Percentiles rank a stretch among this genome's conserved stretches.
Conservation (phyloP, 257 asterid species). For the Rubia yunnanensis region DNA sequence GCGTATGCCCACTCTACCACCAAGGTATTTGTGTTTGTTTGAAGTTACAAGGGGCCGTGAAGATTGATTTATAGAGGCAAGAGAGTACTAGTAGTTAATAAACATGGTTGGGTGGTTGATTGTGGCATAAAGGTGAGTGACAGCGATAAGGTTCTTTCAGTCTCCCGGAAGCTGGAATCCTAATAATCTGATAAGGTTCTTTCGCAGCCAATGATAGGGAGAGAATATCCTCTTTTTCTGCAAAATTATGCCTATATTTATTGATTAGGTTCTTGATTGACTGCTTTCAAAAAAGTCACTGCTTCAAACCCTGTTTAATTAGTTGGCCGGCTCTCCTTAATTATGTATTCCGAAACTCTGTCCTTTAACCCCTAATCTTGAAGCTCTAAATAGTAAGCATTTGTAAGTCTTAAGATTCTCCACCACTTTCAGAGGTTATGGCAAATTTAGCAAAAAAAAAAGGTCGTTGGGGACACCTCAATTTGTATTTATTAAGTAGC, state of each 20-base stretch:
- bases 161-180: conserved; percentile 14
- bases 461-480: not conserved
- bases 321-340: not conserved
- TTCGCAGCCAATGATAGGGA: conserved; percentile 28
- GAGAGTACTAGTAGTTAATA: not conserved
- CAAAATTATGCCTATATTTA: conserved; percentile 6
- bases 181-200: conserved; percentile 32
- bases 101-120: not conserved
- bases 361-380: not conserved
- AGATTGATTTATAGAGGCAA: conserved; percentile 31
- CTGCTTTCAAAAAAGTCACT: conserved; percentile 25
- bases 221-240: conserved; percentile 31
- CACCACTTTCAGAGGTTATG: not conserved
- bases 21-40: not conserved
- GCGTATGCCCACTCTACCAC: not conserved
- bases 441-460: not conserved
- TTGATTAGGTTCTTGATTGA: conserved; percentile 31
- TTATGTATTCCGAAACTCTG: not conserved
- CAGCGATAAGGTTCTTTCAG: conserved; percentile 31
- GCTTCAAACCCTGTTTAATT: not conserved
- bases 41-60: not conserved
- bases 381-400: not conserved
- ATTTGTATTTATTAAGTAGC: not conserved
- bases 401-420: conserved; percentile 4
- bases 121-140: conserved; percentile 1